Evolutionary conservation across 1,284 basidiomycete genomes (phyloP).

Genomic region (Anthracocystis walkeri): DNA sequence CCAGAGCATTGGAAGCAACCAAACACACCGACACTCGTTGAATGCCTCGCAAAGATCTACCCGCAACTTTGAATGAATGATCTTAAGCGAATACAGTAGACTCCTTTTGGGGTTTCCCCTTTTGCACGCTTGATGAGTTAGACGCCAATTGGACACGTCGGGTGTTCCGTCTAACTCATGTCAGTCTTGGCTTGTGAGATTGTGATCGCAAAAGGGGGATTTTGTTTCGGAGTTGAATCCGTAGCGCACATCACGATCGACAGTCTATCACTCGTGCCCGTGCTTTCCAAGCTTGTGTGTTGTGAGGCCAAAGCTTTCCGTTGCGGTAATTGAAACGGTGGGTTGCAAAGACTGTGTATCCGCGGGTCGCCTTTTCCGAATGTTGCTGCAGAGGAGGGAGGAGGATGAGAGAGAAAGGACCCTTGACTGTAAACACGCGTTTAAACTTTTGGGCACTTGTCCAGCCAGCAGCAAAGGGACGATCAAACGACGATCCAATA

Average conservation of each 20-base stretch:
- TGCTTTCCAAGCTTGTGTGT: background rate
- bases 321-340: too few relatives aligned
- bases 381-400: too few relatives aligned
- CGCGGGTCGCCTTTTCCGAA: too few relatives aligned
- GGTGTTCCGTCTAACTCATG: background rate
- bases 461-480: conserved; percentile 8
- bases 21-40: too few relatives aligned
- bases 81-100: background rate
- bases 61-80: background rate
- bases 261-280: background rate
- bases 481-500: conserved; percentile 5
- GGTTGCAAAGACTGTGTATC: too few relatives aligned
- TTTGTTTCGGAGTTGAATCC: conserved; percentile 2
- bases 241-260: background rate
- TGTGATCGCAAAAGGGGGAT: background rate
- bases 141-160: background rate
- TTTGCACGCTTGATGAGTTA: background rate
- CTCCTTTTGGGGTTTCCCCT: background rate
- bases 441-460: background rate
- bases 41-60: background rate
- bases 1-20: background rate
- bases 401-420: background rate
- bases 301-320: background rate
- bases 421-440: conserved; percentile 1
- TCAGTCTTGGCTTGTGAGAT: background rate